Percentiles rank a stretch among this genome's conserved stretches.
These are phyloP conservation scores for Amylocystis lapponica DNA, from an alignment of 768 basidiomycete species.

Conservation along the genomic window DNA sequence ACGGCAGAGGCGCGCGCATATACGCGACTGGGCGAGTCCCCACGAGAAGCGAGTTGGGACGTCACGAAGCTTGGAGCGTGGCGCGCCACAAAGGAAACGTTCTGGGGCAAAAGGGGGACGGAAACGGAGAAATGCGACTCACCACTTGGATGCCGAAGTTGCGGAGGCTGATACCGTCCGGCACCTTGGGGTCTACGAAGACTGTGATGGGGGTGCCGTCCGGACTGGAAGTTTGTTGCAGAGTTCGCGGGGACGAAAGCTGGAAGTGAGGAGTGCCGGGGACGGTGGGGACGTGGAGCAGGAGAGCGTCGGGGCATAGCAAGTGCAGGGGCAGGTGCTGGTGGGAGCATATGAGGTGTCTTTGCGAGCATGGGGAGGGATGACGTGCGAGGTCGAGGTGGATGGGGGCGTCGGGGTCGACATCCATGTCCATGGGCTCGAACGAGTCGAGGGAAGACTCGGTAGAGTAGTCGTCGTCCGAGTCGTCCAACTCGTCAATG, in stretches of 20 bases:
- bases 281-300: too few relatives aligned
- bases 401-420: constrained; percentile 24
- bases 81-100: neutral
- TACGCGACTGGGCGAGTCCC: neutral
- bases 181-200: constrained; percentile 69
- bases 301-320: too few relatives aligned
- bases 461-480: constrained; percentile 25
- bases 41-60: neutral
- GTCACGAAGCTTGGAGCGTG: too few relatives aligned
- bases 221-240: constrained; percentile 20
- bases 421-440: constrained; percentile 23
- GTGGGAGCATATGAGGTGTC: constrained; percentile 5
- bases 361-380: constrained; percentile 5
- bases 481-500: constrained; percentile 24
- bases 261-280: constrained; percentile 40
- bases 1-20: too few relatives aligned
- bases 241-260: constrained; percentile 39
- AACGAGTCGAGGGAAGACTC: constrained; percentile 22
- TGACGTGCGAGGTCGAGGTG: constrained; percentile 7
- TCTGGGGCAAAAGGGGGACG: neutral
- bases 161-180: constrained; percentile 76
- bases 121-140: constrained; percentile 28
- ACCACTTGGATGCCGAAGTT: constrained; percentile 90
- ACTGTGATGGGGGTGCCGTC: constrained; percentile 13
- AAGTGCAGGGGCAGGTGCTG: too few relatives aligned